Conservation (phyloP, 495 filamentous ascomycete genomes). For the Daldinia vernicosa region DNA sequence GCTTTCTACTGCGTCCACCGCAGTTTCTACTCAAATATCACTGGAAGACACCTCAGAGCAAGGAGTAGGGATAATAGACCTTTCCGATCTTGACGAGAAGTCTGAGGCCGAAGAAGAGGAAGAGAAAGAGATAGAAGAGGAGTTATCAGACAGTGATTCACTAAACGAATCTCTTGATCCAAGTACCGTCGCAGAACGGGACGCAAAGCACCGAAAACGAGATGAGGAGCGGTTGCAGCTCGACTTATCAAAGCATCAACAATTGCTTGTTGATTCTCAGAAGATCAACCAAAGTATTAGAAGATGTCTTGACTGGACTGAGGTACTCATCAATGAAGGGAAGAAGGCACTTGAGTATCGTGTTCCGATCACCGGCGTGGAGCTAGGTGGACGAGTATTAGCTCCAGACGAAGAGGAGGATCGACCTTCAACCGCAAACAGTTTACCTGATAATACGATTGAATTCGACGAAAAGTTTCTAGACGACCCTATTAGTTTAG, state of each 20-base stretch:
- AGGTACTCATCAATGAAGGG: constrained; percentile 87
- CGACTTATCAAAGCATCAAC: constrained; percentile 88
- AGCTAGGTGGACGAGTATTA: constrained; percentile 83
- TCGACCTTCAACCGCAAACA: constrained; percentile 16
- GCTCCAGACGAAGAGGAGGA: constrained; percentile 64
- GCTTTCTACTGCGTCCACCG: constrained; percentile 60
- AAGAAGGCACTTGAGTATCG: constrained; percentile 85
- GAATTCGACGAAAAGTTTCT: constrained; percentile 34
- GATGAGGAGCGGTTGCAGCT: constrained; percentile 82
- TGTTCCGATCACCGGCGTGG: constrained; percentile 78
- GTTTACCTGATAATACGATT: constrained; percentile 40
- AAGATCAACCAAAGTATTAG: constrained; percentile 94
- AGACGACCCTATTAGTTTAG: constrained; percentile 19
- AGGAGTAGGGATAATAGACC: constrained; percentile 41
- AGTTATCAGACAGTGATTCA: constrained; percentile 52
- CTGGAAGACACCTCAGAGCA: constrained; percentile 43
- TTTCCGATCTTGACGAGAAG: constrained; percentile 65
- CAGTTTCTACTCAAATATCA: constrained; percentile 33
- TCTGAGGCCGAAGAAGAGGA: constrained; percentile 41
- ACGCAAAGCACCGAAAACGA: constrained; percentile 58
- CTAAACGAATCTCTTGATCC: constrained; percentile 60
- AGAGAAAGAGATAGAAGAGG: constrained; percentile 54
- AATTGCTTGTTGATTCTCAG: constrained; percentile 85
- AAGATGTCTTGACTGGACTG: constrained; percentile 84
- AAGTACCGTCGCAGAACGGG: constrained; percentile 52